phyloP scores from a whole-genome alignment of 1,284 basidiomycete species.

The Fomes fomentarius region DNA sequence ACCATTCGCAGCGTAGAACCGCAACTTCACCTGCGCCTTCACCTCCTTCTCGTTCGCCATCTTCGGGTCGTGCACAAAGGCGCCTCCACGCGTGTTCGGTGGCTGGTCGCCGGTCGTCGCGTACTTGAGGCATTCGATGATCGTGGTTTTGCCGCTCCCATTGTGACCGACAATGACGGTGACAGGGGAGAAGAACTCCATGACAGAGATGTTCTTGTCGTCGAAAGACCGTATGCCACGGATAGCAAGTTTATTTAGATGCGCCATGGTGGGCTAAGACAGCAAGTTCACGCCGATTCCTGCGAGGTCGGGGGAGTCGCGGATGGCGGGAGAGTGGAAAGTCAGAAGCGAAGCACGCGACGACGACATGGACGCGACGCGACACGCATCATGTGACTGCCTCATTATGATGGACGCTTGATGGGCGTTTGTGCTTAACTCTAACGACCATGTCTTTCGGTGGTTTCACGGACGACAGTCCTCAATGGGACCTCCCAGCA shows the following conservation, averaged over 20 bases:
- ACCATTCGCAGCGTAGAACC: constrained; percentile 90
- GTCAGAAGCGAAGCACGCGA: background rate
- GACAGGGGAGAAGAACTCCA: constrained; percentile 97
- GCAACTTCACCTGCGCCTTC: constrained; percentile 95
- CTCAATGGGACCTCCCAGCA: constrained; percentile 60
- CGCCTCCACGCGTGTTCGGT: constrained; percentile 96
- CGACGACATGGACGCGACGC: constrained; percentile 14
- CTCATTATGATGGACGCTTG: too few relatives aligned
- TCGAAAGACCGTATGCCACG: constrained; percentile 91
- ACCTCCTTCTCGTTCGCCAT: constrained; percentile 99
- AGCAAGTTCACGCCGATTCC: background rate
- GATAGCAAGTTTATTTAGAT: constrained; percentile 86
- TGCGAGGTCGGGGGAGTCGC: background rate
- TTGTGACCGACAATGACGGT: constrained; percentile 99
- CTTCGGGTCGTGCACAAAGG: constrained; percentile 98
- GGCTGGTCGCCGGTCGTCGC: constrained; percentile 98
- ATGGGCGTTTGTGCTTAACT: too few relatives aligned
- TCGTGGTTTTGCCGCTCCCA: constrained; percentile 98
- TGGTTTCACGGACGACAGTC: constrained; percentile 54
- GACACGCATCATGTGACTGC: constrained; percentile 24
- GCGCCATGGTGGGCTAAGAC: constrained; percentile 59
- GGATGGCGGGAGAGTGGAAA: background rate
- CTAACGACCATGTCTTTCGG: constrained; percentile 6
- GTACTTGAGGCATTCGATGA: constrained; percentile 99
- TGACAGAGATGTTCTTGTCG: constrained; percentile 92